Evolutionary conservation across 805 yeast genomes (phyloP), one percentile per base, ranked within the genome.

Genomic region (Lipomyces lipofer): DNA sequence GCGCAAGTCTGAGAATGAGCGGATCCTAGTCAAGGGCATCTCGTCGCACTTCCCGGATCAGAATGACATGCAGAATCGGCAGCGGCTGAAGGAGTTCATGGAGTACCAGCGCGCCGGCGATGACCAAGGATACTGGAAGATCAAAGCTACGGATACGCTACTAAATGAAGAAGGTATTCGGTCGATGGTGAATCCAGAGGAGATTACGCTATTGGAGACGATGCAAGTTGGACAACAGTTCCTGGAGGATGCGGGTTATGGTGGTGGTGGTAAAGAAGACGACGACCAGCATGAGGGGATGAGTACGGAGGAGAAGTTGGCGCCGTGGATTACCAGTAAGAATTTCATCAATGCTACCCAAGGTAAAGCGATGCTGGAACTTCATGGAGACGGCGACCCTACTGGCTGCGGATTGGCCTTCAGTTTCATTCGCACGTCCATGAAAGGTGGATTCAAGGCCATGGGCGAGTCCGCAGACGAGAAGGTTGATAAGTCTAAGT

Each of bases 1-100:
- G 70, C 88, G 90, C 69, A 81, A 83, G 57, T 83, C 79, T 43
- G 86, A 86, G 2, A 79, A 82, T 33, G 83, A 86, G 36, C 76
- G 98, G 33, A 76, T 94, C 39, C 77, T 88, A 6, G 95, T 94
- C 9, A 84, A 84, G 60, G 98, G 94, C 61, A 88, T 94, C 21
- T 83, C 96, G 0, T 80, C 80, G 47, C 97, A 92, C 73, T 94
- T 94, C 67, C 98, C 99, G 0, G 98, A 90, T 63, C 97, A 91
- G 70, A 91, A 87, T 66, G 98, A 94, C 66, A 91, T 92, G 88
- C 99, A 94, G 69, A 92, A 89, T 67, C 80, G 99, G 64, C 98
- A 92, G 72, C 78, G 97, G 58, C 77, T 94, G 52, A 94, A 94
- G 70, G 99, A 94, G 72, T 94, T 94, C 64, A 94, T 94, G 99